Evolutionary conservation across 2,329 filamentous ascomycete species (phyloP).

Genomic region (Magnaporthiopsis poae): DNA sequence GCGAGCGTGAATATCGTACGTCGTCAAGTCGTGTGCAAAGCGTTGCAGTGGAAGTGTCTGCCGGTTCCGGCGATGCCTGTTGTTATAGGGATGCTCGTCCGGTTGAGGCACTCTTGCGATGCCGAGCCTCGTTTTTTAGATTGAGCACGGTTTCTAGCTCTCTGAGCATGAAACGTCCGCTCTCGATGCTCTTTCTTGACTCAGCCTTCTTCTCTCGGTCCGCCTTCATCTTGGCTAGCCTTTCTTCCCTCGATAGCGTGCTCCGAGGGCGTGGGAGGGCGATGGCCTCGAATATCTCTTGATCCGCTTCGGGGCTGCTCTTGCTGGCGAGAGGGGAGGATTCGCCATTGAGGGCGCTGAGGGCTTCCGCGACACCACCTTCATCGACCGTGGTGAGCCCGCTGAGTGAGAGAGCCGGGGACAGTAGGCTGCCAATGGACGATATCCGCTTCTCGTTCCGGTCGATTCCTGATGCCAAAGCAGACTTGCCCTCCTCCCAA

Average conservation of each 20-base stretch:
- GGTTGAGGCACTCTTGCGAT: background rate
- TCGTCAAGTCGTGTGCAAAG: constrained; percentile 6
- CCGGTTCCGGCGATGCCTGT: background rate
- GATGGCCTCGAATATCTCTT: constrained; percentile 82
- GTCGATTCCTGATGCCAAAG: constrained; percentile 71
- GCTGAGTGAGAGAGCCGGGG: constrained; percentile 54
- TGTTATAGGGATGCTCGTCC: constrained; percentile 4
- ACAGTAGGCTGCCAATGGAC: constrained; percentile 49
- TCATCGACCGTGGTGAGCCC: constrained; percentile 57
- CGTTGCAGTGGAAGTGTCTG: background rate
- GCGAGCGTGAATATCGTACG: background rate
- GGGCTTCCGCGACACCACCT: constrained; percentile 44
- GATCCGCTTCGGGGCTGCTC: constrained; percentile 50
- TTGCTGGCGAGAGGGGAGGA: constrained; percentile 40
- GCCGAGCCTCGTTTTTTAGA: constrained; percentile 21
- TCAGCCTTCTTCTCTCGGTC: constrained; percentile 67
- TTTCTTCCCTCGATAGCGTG: constrained; percentile 71
- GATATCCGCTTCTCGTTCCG: constrained; percentile 64
- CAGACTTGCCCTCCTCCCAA: constrained; percentile 81
- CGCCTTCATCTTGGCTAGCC: constrained; percentile 77
- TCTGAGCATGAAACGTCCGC: constrained; percentile 78
- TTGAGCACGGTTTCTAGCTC: constrained; percentile 86
- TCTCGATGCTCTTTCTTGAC: constrained; percentile 64
- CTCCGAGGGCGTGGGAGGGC: constrained; percentile 64
- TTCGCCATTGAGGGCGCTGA: constrained; percentile 64